Base-by-base conservation (phyloP, 495 filamentous ascomycete genomes). In the Bathelium albidoporum region DNA sequence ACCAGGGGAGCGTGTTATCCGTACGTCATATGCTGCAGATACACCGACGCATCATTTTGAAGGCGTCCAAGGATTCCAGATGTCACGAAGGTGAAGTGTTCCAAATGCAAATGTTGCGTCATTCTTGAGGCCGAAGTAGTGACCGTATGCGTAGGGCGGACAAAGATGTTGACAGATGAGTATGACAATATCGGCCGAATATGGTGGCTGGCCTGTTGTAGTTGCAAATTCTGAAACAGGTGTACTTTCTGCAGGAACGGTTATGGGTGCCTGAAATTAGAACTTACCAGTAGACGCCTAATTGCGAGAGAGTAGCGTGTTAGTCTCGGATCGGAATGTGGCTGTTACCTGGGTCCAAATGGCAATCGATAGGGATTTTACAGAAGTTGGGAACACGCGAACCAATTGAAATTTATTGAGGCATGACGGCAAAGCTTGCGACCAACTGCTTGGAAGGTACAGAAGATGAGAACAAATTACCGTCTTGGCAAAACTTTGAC, bases 221-320 rank as follows among this genome's bases (percentile, higher is more conserved):
- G 49, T 55, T 55, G 49, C 49, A 55, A 55, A 49, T 26, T 29
- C 11, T 55, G 49, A 55, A 55, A 55, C 49, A 55, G 24, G 5
- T 20, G 49, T 24, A 24, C 9, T 29, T 26, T 26, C 49, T 29
- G 49, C 49, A 55, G 49, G 49, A 24, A 55, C 24, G 26, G 24
- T 28, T 10, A 11, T 28, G 20, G 2, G 24, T 9, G 29, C 2
- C 49, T 29, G 49, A 16, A 55, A 55, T 55, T 55, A 55, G 49
- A 55, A 29, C 49, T 55, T 28, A 55, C 49, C 22, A 10, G 14
- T 5, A 14, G 24, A 9, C 24, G 20, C n/a, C n/a, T n/a, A n/a
- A n/a, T 28, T 28, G 5, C 12, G 24, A 3, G 43, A 49, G 3
- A 3, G 18, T 49, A 49, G 43, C 43, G 18, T 49, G 43, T 49